A percentile compares a stretch with the other conserved stretches of the same genome.
phyloP scores from a whole-genome alignment of 495 filamentous ascomycete species.

The Tuber umbilicatum region DNA sequence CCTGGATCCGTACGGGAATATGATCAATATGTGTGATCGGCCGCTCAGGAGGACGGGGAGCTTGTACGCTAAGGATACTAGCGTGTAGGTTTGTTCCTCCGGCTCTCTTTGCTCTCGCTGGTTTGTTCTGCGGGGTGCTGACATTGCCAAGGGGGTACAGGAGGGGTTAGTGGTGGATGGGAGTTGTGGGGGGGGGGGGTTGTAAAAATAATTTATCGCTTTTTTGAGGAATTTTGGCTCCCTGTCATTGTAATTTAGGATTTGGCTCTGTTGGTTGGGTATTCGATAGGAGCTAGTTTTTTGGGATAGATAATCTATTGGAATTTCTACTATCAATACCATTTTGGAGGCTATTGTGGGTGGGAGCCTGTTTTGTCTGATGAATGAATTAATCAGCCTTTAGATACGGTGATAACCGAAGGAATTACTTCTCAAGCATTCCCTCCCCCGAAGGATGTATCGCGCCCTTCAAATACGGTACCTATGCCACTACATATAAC shows the following conservation, averaged over 20 bases:
- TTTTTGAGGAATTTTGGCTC: not conserved
- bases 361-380: not conserved
- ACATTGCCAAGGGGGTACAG: not conserved
- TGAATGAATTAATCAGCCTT: not conserved
- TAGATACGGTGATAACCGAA: not conserved
- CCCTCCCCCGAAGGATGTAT: not conserved
- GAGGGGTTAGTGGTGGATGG: not conserved
- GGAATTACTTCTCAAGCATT: not conserved
- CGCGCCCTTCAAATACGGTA: not conserved
- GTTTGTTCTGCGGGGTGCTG: not conserved
- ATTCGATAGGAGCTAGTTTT: not conserved
- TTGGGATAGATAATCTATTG: conserved; percentile 1
- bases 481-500: not conserved
- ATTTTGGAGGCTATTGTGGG: not conserved
- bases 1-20: conserved; percentile 20
- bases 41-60: conserved; percentile 22
- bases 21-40: conserved; percentile 18
- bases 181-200: not conserved
- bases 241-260: not conserved
- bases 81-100: not conserved
- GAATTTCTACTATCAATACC: not conserved
- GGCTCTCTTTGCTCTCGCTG: not conserved
- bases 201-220: not conserved
- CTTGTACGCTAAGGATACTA: conserved; percentile 19
- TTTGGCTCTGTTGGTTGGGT: not conserved